Evolutionary conservation across 2,329 filamentous ascomycete species (phyloP).

Genomic region (Aspergillus versicolor): DNA sequence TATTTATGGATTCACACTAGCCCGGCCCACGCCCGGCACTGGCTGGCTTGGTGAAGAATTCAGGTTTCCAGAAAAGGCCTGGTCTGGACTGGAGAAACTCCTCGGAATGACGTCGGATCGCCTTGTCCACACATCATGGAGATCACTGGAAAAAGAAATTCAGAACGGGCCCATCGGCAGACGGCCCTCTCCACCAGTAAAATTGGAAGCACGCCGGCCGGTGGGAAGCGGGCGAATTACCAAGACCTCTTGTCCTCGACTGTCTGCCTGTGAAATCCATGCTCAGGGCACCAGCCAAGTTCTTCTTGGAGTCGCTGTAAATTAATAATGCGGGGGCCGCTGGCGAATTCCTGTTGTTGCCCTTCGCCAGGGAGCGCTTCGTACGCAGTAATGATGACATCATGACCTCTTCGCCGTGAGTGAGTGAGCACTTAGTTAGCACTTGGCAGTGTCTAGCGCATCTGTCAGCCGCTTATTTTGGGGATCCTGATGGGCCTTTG

Average conservation of each 20-base stretch:
- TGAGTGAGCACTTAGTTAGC: too few relatives aligned
- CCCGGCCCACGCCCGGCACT: not conserved
- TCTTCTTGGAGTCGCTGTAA: not conserved
- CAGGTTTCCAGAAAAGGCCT: constrained; percentile 1
- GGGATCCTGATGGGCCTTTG: too few relatives aligned
- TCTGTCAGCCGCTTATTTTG: not conserved
- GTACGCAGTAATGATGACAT: not conserved
- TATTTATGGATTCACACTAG: not conserved
- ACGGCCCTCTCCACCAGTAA: not conserved
- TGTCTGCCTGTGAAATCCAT: not conserved
- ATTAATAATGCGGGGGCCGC: constrained; percentile 3
- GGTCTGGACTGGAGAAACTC: not conserved
- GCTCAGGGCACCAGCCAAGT: constrained; percentile 5
- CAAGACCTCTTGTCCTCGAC: not conserved
- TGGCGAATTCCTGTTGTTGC: not conserved
- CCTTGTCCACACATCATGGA: not conserved
- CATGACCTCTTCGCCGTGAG: not conserved
- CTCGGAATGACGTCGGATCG: constrained; percentile 12
- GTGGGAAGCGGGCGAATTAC: not conserved
- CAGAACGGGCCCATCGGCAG: not conserved
- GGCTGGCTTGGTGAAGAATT: constrained; percentile 1
- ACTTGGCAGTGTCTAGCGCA: not conserved
- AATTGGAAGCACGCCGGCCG: too few relatives aligned
- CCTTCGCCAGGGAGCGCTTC: too few relatives aligned
- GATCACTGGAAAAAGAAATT: not conserved